Conservation (phyloP, 2,329 filamentous ascomycete species). For the Trichoderma arundinaceum region DNA sequence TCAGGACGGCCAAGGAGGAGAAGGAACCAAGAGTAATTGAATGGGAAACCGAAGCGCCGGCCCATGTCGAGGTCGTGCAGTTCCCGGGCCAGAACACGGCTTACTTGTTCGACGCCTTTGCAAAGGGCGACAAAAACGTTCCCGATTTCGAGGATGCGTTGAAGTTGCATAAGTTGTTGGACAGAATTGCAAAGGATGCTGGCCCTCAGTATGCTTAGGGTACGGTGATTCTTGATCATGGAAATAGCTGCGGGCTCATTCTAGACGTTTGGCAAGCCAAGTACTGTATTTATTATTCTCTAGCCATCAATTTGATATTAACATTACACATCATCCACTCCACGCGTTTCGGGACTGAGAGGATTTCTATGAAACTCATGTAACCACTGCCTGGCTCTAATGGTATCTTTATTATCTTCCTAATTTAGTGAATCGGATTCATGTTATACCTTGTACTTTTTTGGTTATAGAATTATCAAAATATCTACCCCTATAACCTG, state of each 20-base stretch:
- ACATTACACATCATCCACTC: too few species aligned
- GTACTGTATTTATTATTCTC: too few species aligned
- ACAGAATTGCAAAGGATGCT: constrained; percentile 29
- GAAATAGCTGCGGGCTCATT: background rate
- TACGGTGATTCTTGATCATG: background rate
- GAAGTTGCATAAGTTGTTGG: constrained; percentile 31
- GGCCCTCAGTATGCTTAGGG: background rate
- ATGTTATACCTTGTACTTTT: too few species aligned
- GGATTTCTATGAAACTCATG: too few species aligned
- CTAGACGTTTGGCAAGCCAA: too few species aligned
- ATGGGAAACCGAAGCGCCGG: constrained; percentile 63
- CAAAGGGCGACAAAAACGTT: background rate
- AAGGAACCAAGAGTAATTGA: constrained; percentile 37
- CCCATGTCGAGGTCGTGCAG: constrained; percentile 84
- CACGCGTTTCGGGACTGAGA: too few species aligned
- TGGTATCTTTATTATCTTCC: too few species aligned
- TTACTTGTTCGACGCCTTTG: constrained; percentile 30
- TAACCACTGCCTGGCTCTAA: too few species aligned
- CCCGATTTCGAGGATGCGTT: constrained; percentile 29
- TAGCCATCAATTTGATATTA: too few species aligned
- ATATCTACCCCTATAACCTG: too few species aligned
- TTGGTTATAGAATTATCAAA: too few species aligned
- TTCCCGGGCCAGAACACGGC: constrained; percentile 25
- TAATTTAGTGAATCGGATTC: too few species aligned
- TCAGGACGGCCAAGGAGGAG: constrained; percentile 37